Conservation (phyloP, 768 basidiomycete species). For the Lyophyllum atratum region DNA sequence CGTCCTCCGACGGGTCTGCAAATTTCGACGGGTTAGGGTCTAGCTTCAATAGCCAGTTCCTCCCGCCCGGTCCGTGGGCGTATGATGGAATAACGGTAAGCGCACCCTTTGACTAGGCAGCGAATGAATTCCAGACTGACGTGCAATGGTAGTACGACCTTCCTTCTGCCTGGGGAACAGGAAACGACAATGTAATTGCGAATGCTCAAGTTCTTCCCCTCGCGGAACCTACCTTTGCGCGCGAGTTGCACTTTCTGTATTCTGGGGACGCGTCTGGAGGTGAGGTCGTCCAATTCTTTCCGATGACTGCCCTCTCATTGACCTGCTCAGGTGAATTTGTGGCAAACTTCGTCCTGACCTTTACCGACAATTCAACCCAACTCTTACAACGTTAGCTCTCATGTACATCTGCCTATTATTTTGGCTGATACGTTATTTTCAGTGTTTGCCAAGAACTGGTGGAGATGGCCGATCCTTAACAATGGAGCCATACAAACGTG, state of each 20-base stretch:
- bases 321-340: slow-evolving; percentile 26
- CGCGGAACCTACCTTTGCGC: slow-evolving; percentile 33
- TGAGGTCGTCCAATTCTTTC: slow-evolving; percentile 15
- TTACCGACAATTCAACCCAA: slow-evolving; percentile 35
- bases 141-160: slow-evolving; percentile 38
- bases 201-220: slow-evolving; percentile 41
- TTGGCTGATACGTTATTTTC: neutral
- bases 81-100: slow-evolving; percentile 41
- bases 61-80: slow-evolving; percentile 39
- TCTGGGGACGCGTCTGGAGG: slow-evolving; percentile 40
- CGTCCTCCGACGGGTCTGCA: slow-evolving; percentile 39
- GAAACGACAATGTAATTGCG: slow-evolving; percentile 46
- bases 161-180: slow-evolving; percentile 40
- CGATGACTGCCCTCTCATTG: neutral
- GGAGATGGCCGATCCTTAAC: slow-evolving; percentile 39
- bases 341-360: slow-evolving; percentile 36
- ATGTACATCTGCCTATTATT: neutral
- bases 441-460: slow-evolving; percentile 52
- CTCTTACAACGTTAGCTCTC: slow-evolving; percentile 32
- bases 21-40: slow-evolving; percentile 40
- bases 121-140: neutral
- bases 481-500: slow-evolving; percentile 47
- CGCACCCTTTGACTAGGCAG: no score
- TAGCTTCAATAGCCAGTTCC: slow-evolving; percentile 41
- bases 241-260: slow-evolving; percentile 52